Evolutionary conservation across 495 filamentous ascomycete species (phyloP), one percentile per base, ranked within the genome.

Genomic region (Cercophora scortea): DNA sequence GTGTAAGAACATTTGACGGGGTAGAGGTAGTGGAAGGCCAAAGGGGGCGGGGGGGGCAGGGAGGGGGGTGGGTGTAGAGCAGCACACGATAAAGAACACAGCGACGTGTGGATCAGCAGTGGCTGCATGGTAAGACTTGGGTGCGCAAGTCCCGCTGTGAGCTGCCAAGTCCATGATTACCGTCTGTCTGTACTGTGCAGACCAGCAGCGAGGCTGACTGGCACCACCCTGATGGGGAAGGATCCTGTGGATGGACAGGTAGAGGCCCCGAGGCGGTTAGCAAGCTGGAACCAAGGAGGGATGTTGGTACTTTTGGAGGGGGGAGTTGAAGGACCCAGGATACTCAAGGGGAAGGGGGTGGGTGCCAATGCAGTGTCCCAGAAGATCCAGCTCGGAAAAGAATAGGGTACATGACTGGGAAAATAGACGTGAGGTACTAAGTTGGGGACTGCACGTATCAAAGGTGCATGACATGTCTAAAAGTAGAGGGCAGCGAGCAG

Each of bases 341-440:
- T 7, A 7, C 36, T 2, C 9, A 3, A 38, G 10, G 10, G 36
- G 9, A 38, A 11, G 9, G 36, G 52, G 16, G 42, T 32, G 40
- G 13, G 46, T 16, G 32, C 45, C 38, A 47, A 52, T 50, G 53
- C 47, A 42, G 45, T 6, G 13, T 32, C 8, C 19, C 8, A 13
- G 50, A 42, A 35, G 48, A 49, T 55, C 49, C 50, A 39, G 32
- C 47, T 50, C 46, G 61, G 53, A 53, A 50, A 42, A 57, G 55
- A 59, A 57, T 51, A 57, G 61, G 46, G 25, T 25, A 25, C 25
- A 25, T 58, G 53, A 49, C n/a, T 25, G 43, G 51, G 43, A 62
- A 64, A 64, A 62, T 63, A 63, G 54, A 60, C 63, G 50, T 53
- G 55, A 47, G 49, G 55, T 57, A 56, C 55, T 58, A 51, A 35